Evolutionary conservation across 2,329 filamentous ascomycete species (phyloP).

Genomic region (Diaporthe humulicola): DNA sequence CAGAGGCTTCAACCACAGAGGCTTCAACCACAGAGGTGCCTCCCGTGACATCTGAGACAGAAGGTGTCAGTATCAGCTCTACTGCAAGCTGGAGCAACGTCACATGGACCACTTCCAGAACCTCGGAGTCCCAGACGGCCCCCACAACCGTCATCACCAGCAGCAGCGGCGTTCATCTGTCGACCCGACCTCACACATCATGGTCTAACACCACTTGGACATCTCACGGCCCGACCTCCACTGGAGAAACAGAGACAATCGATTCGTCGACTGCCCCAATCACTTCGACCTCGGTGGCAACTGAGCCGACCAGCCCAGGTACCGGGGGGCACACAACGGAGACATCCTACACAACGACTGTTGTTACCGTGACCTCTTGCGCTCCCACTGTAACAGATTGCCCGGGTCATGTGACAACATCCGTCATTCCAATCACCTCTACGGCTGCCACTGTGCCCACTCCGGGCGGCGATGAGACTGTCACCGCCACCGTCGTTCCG

Average conservation of each 20-base stretch:
- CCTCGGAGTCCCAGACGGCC: constrained; percentile 8
- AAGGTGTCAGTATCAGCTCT: constrained; percentile 1
- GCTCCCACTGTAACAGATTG: constrained; percentile 38
- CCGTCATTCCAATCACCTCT: constrained; percentile 51
- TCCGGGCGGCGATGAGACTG: not conserved
- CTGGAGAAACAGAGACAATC: not conserved
- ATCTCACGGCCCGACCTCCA: constrained; percentile 17
- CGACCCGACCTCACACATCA: constrained; percentile 13
- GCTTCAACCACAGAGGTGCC: not conserved
- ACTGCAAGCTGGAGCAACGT: constrained; percentile 16
- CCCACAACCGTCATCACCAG: constrained; percentile 7
- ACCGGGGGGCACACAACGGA: constrained; percentile 22
- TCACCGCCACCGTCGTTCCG: constrained; percentile 16
- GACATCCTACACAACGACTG: constrained; percentile 33
- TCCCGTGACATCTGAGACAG: not conserved
- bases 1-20: not conserved
- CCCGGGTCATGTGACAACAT: constrained; percentile 47
- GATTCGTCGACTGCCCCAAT: not conserved
- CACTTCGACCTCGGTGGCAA: constrained; percentile 30
- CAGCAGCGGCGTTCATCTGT: constrained; percentile 31
- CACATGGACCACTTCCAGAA: not conserved
- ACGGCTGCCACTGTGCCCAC: constrained; percentile 48
- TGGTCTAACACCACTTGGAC: constrained; percentile 34
- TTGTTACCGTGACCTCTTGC: constrained; percentile 36
- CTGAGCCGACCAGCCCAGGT: constrained; percentile 10